These are phyloP conservation scores for Saraca asoca DNA, from an alignment of 331 rosid genomes.

Conservation along the genomic window DNA sequence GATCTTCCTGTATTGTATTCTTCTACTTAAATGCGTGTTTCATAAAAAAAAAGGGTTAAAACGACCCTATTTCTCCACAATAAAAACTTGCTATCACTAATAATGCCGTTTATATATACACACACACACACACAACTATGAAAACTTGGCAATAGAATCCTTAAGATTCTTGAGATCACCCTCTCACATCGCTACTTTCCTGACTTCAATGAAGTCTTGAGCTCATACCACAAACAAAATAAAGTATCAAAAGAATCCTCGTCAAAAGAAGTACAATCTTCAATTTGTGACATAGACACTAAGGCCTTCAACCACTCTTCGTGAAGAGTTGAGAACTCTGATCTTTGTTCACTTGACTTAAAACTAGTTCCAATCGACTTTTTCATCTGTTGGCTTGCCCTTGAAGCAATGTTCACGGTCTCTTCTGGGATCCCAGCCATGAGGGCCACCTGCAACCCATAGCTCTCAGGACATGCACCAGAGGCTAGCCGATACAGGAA, in stretches of 20 bases:
- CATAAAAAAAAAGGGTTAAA: background rate
- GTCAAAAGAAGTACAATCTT: constrained; percentile 39
- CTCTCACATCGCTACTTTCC: constrained; percentile 32
- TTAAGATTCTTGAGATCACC: background rate
- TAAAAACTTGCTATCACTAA: constrained; percentile 15
- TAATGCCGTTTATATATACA: background rate
- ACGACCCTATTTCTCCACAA: background rate
- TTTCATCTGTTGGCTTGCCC: constrained; percentile 72
- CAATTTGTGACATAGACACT: constrained; percentile 45
- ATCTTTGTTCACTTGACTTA: constrained; percentile 69
- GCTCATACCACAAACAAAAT: constrained; percentile 71
- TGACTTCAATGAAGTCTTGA: constrained; percentile 51
- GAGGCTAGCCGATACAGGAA: constrained; percentile 75
- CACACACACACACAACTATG: constrained; percentile 20
- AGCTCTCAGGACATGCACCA: constrained; percentile 92
- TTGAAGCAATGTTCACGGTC: constrained; percentile 68
- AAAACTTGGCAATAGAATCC: background rate
- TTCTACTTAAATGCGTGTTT: no score
- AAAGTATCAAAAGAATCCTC: constrained; percentile 69
- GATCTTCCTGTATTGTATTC: no score
- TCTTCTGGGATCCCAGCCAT: constrained; percentile 90
- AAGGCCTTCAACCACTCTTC: constrained; percentile 85
- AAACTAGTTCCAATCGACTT: constrained; percentile 62
- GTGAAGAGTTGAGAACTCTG: constrained; percentile 86
- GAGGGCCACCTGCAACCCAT: constrained; percentile 90